Percentiles rank a stretch among this genome's conserved stretches.
Conservation (phyloP, 768 basidiomycete species). For the Hypholoma sublateritium region DNA sequence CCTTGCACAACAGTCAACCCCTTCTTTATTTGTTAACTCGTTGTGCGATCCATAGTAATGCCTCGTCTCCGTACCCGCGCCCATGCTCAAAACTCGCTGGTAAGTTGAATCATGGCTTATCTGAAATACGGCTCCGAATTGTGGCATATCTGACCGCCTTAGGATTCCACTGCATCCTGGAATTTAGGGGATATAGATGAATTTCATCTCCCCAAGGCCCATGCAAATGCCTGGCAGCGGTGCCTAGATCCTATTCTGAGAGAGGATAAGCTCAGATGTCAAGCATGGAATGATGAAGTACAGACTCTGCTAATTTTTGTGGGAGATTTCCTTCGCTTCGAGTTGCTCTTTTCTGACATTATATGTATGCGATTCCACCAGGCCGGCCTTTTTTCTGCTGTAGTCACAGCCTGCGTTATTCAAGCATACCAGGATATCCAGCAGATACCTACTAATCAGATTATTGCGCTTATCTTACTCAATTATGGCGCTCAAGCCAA, state of each 20-base stretch:
- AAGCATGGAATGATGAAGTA: conserved; percentile 24
- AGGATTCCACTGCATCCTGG: background rate
- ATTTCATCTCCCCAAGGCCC: background rate
- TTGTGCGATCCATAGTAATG: too few relatives aligned
- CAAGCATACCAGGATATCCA: conserved; percentile 20
- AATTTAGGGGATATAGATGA: conserved; percentile 6
- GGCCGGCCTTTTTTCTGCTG: conserved; percentile 26
- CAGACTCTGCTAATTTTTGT: conserved; percentile 25
- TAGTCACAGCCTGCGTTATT: conserved; percentile 22
- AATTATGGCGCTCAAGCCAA: background rate
- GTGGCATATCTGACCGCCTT: background rate
- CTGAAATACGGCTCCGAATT: too few relatives aligned
- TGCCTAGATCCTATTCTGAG: conserved; percentile 7
- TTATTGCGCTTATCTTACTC: background rate
- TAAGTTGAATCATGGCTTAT: too few relatives aligned
- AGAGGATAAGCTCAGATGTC: conserved; percentile 13
- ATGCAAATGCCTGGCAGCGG: conserved; percentile 12
- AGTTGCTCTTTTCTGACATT: too few relatives aligned
- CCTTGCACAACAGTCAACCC: too few relatives aligned
- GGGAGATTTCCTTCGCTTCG: background rate
- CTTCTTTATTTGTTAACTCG: too few relatives aligned
- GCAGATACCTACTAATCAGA: conserved; percentile 12
- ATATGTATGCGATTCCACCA: background rate
- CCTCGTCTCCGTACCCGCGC: too few relatives aligned
- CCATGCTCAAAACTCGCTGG: too few relatives aligned